Base-by-base conservation (phyloP, 2,329 filamentous ascomycete genomes). In the Sarocladium kiliense region DNA sequence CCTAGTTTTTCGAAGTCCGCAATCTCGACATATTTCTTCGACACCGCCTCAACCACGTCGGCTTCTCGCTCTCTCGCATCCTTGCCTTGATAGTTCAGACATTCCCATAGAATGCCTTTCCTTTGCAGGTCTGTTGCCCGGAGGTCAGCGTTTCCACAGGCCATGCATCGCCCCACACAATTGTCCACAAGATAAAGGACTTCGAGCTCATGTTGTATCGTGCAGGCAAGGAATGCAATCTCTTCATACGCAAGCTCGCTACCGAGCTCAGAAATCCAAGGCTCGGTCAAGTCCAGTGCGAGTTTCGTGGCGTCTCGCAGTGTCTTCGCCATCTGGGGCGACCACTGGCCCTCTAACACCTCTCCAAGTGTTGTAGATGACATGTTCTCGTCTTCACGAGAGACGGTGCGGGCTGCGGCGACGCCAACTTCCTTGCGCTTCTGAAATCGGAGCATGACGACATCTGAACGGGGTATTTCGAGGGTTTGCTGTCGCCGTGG, bases 121-220 rank as follows among this genome's bases (percentile, higher is more conserved):
- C 18, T 53, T 45, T 60, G 58, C 9, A 68, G 54, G 16, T 57
- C 56, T 5, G 25, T 36, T 45, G 58, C 55, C 10, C 39, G 58
- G 36, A 56, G 12, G 4, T 55, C 44, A 1, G 55, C 45, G 21
- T 58, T 58, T 3, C 56, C 32, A n/a, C 64, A 67, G 2, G 58
- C 54, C 2, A 54, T 56, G 34, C 65, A 66, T 1, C 65, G 59
- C 23, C 64, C 64, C 1, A 59, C 53, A 30, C 63, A 64, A 18
- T 64, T 55, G 49, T 68, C 66, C 27, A 70, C 65, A 6, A 70
- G 56, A 27, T 68, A 70, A 45, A 70, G 42, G 56, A 68, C 64
- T 36, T 66, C 64, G 14, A 69, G 54, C 0, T 57, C 60, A 18
- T 60, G 59, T 18, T 69, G 64, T 19, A 69, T 54, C 45, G 62